phyloP scores from a whole-genome alignment of 176 grass and related monocot species.

The Urochloa ruziziensis region DNA sequence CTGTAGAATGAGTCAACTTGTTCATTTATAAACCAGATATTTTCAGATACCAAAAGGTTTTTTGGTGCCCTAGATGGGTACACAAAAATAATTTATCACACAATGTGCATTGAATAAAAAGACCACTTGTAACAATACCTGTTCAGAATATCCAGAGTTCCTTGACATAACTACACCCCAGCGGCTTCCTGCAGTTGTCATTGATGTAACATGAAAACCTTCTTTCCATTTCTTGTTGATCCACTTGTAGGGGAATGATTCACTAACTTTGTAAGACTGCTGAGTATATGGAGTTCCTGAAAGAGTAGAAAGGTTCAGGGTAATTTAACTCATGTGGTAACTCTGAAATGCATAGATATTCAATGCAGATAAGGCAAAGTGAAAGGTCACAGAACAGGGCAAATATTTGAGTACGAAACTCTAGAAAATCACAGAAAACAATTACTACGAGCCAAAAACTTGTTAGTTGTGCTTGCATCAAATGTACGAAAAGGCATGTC shows the following conservation, averaged over 20 bases:
- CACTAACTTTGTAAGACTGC: constrained; percentile 98
- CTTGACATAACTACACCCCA: constrained; percentile 99
- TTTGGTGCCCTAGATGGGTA: not conserved
- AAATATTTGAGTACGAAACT: not conserved
- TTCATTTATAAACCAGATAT: not conserved
- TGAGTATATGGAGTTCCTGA: constrained; percentile 95
- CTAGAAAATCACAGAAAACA: not conserved
- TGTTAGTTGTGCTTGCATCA: constrained; percentile 5
- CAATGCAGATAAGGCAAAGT: not conserved
- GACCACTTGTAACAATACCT: constrained; percentile 48
- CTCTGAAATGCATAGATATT: not conserved
- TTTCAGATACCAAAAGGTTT: not conserved
- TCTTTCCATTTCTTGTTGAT: constrained; percentile 99
- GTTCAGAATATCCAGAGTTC: constrained; percentile 90
- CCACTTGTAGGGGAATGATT: constrained; percentile 98
- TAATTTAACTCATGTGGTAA: not conserved
- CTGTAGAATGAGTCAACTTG: not conserved
- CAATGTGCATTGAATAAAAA: not conserved
- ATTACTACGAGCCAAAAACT: not conserved
- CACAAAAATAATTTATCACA: not conserved
- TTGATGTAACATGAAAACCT: constrained; percentile 99
- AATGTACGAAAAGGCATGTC: not conserved
- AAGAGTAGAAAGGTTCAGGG: constrained; percentile 16
- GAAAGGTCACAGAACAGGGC: not conserved
- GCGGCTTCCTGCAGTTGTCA: constrained; percentile 94